A percentile compares a stretch with the other conserved stretches of the same genome.
phyloP scores from a whole-genome alignment of 2,329 filamentous ascomycete genomes.

The Colletotrichum sp. region DNA sequence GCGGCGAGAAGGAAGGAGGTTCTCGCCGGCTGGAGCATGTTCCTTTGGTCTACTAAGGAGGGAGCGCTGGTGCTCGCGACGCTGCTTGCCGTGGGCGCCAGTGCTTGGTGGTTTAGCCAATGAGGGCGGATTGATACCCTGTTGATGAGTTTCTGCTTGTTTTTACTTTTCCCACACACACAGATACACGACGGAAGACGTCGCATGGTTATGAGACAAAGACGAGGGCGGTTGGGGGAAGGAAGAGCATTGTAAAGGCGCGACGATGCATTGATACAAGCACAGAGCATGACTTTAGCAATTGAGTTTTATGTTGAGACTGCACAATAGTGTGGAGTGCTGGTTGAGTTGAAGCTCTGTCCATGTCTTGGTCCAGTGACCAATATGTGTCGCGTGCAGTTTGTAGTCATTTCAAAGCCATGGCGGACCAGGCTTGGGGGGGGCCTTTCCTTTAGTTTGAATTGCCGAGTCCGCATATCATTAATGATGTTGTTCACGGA shows the following conservation, averaged over 20 bases:
- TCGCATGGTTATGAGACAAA: background rate
- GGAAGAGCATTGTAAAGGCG: background rate
- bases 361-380: background rate
- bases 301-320: background rate
- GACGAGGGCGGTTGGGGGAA: background rate
- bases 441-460: background rate
- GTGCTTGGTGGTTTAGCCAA: constrained; percentile 47
- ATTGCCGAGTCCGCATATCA: background rate
- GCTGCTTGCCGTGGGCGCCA: constrained; percentile 43
- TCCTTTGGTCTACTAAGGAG: constrained; percentile 58
- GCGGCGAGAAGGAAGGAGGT: constrained; percentile 50
- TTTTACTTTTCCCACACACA: background rate
- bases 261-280: background rate
- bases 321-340: background rate
- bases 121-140: constrained; percentile 1
- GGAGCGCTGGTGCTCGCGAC: constrained; percentile 51
- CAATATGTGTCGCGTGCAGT: background rate
- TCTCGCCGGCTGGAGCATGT: constrained; percentile 57
- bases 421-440: background rate
- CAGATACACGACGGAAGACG: background rate
- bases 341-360: background rate
- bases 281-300: background rate
- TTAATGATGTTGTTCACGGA: too few relatives aligned
- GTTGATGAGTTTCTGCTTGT: background rate
- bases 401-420: background rate